Percentiles rank a stretch among this genome's conserved stretches.
These are phyloP conservation scores for Taiozyma onychis DNA, from an alignment of 1,139 yeast genomes.

Conservation along the genomic window DNA sequence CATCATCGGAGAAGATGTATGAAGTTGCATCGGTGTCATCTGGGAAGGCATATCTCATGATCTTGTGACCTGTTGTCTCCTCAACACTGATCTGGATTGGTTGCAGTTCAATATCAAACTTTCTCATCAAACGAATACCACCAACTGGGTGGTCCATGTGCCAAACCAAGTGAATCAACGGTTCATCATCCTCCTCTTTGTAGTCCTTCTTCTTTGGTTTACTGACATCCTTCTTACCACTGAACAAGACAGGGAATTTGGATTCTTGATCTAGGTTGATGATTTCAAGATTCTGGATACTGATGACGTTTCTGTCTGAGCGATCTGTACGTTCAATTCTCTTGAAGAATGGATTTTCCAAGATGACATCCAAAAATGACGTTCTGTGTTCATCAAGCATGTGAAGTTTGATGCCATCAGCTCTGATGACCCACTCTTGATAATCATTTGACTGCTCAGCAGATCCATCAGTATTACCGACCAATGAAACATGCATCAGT, in stretches of 20 bases:
- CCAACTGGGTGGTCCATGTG: slow-evolving; percentile 62
- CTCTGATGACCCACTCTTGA: slow-evolving; percentile 52
- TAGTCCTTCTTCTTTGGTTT: slow-evolving; percentile 7
- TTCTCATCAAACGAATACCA: slow-evolving; percentile 57
- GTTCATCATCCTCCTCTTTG: slow-evolving; percentile 15
- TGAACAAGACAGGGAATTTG: slow-evolving; percentile 64
- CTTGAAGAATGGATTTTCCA: slow-evolving; percentile 57
- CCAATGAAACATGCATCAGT: slow-evolving; percentile 28
- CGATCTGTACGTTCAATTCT: slow-evolving; percentile 61
- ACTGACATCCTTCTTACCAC: slow-evolving; percentile 35
- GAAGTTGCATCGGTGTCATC: slow-evolving; percentile 24
- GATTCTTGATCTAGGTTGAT: slow-evolving; percentile 59
- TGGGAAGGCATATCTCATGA: slow-evolving; percentile 52
- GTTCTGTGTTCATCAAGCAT: slow-evolving; percentile 52
- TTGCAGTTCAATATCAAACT: slow-evolving; percentile 43
- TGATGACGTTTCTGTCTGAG: slow-evolving; percentile 52
- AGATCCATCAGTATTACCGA: slow-evolving; percentile 22
- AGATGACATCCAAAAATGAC: slow-evolving; percentile 69
- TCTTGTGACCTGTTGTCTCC: slow-evolving; percentile 51
- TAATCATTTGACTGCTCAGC: slow-evolving; percentile 23
- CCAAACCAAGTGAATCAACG: slow-evolving; percentile 50
- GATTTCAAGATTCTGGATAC: slow-evolving; percentile 63
- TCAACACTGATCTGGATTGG: slow-evolving; percentile 58
- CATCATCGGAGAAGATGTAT: neutral
- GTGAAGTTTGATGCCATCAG: slow-evolving; percentile 73